Percentiles rank a stretch among this genome's conserved stretches.
Conservation (phyloP, 1,139 yeast species). For the Insectozyma bohioensis region DNA sequence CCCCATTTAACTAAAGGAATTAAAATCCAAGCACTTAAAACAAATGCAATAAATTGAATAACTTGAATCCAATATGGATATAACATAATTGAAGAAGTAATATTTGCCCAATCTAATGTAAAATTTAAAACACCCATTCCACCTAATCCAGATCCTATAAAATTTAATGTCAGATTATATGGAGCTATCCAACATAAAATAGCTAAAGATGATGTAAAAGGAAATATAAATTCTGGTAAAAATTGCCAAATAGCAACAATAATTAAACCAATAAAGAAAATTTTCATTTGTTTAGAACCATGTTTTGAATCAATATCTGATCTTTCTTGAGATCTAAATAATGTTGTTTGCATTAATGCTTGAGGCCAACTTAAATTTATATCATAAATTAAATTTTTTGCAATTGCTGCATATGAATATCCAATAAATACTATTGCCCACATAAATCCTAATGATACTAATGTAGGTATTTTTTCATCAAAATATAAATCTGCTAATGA, state of each 20-base stretch:
- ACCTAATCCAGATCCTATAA: slow-evolving; percentile 47
- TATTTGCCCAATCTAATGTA: slow-evolving; percentile 48
- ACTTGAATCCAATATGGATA: slow-evolving; percentile 48
- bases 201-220: slow-evolving; percentile 43
- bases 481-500: slow-evolving; percentile 44
- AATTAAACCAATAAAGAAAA: slow-evolving; percentile 30
- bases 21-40: slow-evolving; percentile 40
- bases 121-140: slow-evolving; percentile 46
- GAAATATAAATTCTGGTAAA: slow-evolving; percentile 44
- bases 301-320: neutral
- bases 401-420: slow-evolving; percentile 46
- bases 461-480: slow-evolving; percentile 29
- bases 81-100: slow-evolving; percentile 43
- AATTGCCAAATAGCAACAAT: slow-evolving; percentile 42
- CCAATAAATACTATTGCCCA: slow-evolving; percentile 50
- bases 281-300: slow-evolving; percentile 26
- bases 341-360: slow-evolving; percentile 47
- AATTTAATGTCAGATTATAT: slow-evolving; percentile 30
- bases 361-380: slow-evolving; percentile 49
- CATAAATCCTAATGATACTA: slow-evolving; percentile 41
- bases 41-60: slow-evolving; percentile 44
- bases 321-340: slow-evolving; percentile 35
- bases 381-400: slow-evolving; percentile 40
- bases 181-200: slow-evolving; percentile 48
- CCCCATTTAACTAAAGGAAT: slow-evolving; percentile 44